Base-by-base conservation (phyloP, 164 flowering plant species). In the Aristolochia fimbriata region DNA sequence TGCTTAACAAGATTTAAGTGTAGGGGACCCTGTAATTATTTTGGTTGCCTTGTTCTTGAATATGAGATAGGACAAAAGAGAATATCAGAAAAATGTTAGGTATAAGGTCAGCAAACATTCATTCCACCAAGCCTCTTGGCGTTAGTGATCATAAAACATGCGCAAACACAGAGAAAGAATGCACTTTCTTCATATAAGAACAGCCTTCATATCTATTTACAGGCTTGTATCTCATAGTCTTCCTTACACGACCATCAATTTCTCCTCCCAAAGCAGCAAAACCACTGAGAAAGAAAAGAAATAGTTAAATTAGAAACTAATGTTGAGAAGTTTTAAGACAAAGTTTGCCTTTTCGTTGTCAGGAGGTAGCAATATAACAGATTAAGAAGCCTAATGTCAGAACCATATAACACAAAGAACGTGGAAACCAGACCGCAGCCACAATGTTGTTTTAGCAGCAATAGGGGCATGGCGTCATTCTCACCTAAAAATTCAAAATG, bases 181-280 rank as follows among this genome's bases (percentile, higher is more conserved):
- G 55, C 30, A 20, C 55, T 19, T 19, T 21, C 23, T 23, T 21
- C 23, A 52, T 52, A 52, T 21, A 12, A 52, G 13, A 52, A 52
- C 27, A 52, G 15, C 55, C 55, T 52, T 6, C 24, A 19, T 19
- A 51, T 37, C 65, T 70, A 76, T 76, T 30, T 70, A 74, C 76
- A 74, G 61, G 52, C 41, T 21, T 47, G 8, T 62, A 47, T 52
- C 22, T 37, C 15, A 48, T 46, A 20, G 30, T 50, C 30, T 33
- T 27, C 31, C 55, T 52, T 11, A 46, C 49, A 59, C 55, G 20
- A 21, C 17, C 45, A 41, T 78, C 78, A 72, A 65, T 73, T 77
- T 57, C 73, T 62, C 56, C 72, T n/a, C 74, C 78, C 73, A 27
- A 27, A 27, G 5, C 30, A 27, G 5, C 67, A 57, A 68, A 78